Evolutionary conservation across 805 yeast genomes (phyloP).

Genomic region (Ogataea kodamae): DNA sequence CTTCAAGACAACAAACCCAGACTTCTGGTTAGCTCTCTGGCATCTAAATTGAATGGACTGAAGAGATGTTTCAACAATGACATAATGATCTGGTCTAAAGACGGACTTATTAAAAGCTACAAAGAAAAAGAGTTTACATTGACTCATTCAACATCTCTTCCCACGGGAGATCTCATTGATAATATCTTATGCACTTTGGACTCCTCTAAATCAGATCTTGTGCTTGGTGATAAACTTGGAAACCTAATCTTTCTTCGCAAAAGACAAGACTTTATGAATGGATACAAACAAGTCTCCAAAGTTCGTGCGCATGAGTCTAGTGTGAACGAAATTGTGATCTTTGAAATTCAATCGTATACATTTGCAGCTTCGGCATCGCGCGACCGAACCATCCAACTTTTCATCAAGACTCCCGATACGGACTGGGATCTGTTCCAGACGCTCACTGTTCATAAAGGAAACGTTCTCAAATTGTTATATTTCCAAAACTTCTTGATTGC

Average conservation of each 20-base stretch:
- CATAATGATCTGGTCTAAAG: conserved; percentile 40
- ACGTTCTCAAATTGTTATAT: conserved; percentile 39
- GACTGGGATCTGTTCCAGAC: conserved; percentile 59
- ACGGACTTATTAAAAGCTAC: conserved; percentile 38
- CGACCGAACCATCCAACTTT: conserved; percentile 62
- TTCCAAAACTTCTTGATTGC: conserved; percentile 39
- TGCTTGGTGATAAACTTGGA: conserved; percentile 52
- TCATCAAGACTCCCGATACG: conserved; percentile 24
- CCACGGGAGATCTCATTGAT: conserved; percentile 33
- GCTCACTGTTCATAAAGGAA: conserved; percentile 55
- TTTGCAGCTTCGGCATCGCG: conserved; percentile 49
- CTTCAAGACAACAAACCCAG: conserved; percentile 11
- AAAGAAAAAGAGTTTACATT: conserved; percentile 8
- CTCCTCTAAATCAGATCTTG: conserved; percentile 25
- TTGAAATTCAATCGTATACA: conserved; percentile 27
- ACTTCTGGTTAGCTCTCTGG: conserved; percentile 35
- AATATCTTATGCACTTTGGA: conserved; percentile 45
- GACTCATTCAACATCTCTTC: conserved; percentile 18
- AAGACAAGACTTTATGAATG: conserved; percentile 16
- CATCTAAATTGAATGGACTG: conserved; percentile 38
- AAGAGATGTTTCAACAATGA: conserved; percentile 34
- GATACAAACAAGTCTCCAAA: conserved; percentile 23
- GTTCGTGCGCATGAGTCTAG: conserved; percentile 51
- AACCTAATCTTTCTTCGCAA: conserved; percentile 31
- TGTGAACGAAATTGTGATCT: conserved; percentile 42